phyloP scores from a whole-genome alignment of 2,329 filamentous ascomycete species.

The Graphilbum fragrans region DNA sequence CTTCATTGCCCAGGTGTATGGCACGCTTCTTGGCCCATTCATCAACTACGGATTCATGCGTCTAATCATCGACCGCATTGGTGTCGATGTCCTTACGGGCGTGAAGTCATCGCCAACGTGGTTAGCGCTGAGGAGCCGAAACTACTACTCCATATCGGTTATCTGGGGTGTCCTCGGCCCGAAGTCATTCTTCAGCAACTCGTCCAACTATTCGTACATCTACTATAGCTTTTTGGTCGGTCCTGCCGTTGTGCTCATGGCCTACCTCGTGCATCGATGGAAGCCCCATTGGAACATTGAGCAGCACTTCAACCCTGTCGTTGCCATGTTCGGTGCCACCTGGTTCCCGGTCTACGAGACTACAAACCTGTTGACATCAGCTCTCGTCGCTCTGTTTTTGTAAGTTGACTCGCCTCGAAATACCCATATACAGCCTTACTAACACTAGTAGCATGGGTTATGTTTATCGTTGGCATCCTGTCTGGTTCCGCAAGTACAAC shows the following conservation, averaged over 20 bases:
- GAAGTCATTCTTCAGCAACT: constrained; percentile 14
- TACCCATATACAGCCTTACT: too few species aligned
- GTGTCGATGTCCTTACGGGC: constrained; percentile 13
- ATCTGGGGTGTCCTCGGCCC: constrained; percentile 23
- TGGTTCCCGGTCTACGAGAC: constrained; percentile 17
- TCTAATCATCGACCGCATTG: constrained; percentile 14
- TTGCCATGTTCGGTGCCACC: constrained; percentile 16
- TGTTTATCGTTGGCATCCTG: constrained; percentile 15
- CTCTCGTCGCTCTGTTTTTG: constrained; percentile 15
- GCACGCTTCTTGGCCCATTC: constrained; percentile 19
- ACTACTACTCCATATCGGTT: constrained; percentile 19
- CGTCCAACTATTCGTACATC: constrained; percentile 16
- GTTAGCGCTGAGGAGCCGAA: constrained; percentile 17
- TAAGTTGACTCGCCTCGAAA: too few species aligned
- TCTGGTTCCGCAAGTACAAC: constrained; percentile 30
- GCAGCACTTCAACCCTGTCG: constrained; percentile 14
- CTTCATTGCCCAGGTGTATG: constrained; percentile 21
- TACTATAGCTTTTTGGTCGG: constrained; percentile 18
- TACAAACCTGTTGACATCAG: constrained; percentile 16
- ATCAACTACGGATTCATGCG: constrained; percentile 20
- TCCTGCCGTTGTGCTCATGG: constrained; percentile 13
- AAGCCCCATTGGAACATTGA: constrained; percentile 18
- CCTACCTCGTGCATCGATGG: constrained; percentile 14
- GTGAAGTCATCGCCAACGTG: constrained; percentile 13
- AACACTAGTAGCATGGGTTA: constrained; percentile 14